Evolutionary conservation across 805 yeast genomes (phyloP).

Genomic region (Tetrapisispora nanseiensis): DNA sequence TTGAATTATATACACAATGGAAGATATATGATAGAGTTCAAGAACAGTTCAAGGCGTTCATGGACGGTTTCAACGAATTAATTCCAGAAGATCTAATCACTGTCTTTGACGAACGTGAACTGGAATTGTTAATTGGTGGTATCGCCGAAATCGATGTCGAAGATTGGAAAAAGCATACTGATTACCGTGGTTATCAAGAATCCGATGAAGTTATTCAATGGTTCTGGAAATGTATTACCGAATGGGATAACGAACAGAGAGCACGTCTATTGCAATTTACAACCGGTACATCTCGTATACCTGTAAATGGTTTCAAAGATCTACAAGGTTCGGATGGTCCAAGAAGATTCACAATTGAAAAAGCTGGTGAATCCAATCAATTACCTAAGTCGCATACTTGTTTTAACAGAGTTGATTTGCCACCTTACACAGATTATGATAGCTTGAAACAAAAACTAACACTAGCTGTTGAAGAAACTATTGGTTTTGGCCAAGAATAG

Average conservation of each 20-base stretch:
- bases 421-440: constrained; percentile 81
- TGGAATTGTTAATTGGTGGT: constrained; percentile 95
- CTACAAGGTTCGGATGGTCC: constrained; percentile 99
- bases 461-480: constrained; percentile 96
- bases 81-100: constrained; percentile 94
- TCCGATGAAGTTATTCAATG: constrained; percentile 93
- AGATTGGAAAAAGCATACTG: constrained; percentile 99
- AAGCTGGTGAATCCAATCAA: constrained; percentile 90
- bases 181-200: constrained; percentile 95
- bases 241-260: constrained; percentile 95
- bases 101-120: constrained; percentile 95
- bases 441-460: constrained; percentile 81
- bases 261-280: constrained; percentile 94
- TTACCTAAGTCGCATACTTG: constrained; percentile 97
- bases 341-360: constrained; percentile 92
- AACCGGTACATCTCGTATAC: constrained; percentile 97
- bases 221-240: constrained; percentile 93
- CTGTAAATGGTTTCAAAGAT: constrained; percentile 97
- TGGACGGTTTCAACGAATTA: constrained; percentile 94
- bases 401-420: constrained; percentile 96
- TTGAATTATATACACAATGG: constrained; percentile 93
- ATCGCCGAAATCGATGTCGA: constrained; percentile 95
- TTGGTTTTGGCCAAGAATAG: constrained; percentile 96
- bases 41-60: constrained; percentile 91
- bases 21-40: constrained; percentile 86